Evolutionary conservation across 148 eudicot species (phyloP), one percentile per base, ranked within the genome.

Genomic region (Polygonum maritimum): DNA sequence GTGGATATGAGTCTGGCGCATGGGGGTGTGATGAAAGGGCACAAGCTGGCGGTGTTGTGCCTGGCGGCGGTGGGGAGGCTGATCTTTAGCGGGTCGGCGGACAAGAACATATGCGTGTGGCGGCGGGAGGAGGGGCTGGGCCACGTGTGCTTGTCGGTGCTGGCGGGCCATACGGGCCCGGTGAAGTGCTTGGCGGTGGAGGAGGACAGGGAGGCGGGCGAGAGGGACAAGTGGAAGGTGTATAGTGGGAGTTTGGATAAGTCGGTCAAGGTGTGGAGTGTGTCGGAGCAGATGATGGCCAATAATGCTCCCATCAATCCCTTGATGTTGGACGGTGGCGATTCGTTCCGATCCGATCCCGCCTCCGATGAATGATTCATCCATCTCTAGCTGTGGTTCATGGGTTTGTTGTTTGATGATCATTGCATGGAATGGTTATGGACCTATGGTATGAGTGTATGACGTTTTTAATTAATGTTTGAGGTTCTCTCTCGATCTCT

Each of bases 51-150:
- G 76, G 86, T 55, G 77, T 85, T 44, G 78, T 85, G 60, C 79
- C 75, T 19, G 63, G 80, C 26, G 80, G 85, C 12, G 74, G 80
- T 39, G 83, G 82, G 44, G 85, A 83, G 5, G n/a, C 51, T 85
- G 14, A 83, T 87, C 9, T 85, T 87, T 48, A 80, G 84, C 1
- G 90, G 90, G 22, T 87, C 90, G 11, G 90, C 88, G 7, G 90
- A 87, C 35, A 87, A 87, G 6, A 79, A 76, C 0, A 84, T 87
- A 1, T 85, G 86, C 48, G 85, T 82, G 9, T 87, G 90, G 90
- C 41, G 84, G 35, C 76, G 84, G 38, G 90, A 85, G 76, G 71
- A 44, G 75, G 75, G 54, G 51, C 2, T 26, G 21, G 81, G 48
- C 14, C 75, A 79, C 11, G 76, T 82, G 48, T 81, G 39, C 16